phyloP scores from a whole-genome alignment of 2,329 filamentous ascomycete genomes.

The Fonsecaea pugnacius region DNA sequence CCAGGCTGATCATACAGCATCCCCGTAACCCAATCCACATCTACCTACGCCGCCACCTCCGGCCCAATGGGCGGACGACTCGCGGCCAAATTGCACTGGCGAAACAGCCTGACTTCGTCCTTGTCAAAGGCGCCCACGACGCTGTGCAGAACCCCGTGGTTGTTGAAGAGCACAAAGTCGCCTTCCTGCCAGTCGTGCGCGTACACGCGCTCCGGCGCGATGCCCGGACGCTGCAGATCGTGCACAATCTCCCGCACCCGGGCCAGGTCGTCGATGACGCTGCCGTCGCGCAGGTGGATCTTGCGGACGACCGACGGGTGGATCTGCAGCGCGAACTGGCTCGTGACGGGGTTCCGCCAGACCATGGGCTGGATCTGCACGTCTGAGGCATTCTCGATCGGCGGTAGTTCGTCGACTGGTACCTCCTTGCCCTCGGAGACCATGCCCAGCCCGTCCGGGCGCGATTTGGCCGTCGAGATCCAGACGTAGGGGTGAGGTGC shows the following conservation, averaged over 20 bases:
- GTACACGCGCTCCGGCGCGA: conserved; percentile 70
- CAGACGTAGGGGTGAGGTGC: conserved; percentile 80
- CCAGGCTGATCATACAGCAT: not conserved
- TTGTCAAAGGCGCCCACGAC: conserved; percentile 75
- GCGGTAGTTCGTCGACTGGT: conserved; percentile 62
- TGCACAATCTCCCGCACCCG: conserved; percentile 73
- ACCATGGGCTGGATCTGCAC: conserved; percentile 75
- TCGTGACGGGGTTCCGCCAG: conserved; percentile 76
- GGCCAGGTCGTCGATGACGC: conserved; percentile 69
- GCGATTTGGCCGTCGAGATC: conserved; percentile 72
- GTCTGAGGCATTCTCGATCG: conserved; percentile 63
- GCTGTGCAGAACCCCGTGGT: conserved; percentile 73
- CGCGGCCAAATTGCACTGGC: conserved; percentile 79
- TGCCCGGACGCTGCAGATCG: conserved; percentile 71
- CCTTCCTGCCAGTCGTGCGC: conserved; percentile 77
- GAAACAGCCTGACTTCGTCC: conserved; percentile 74
- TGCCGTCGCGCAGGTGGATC: conserved; percentile 69
- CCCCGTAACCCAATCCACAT: not conserved
- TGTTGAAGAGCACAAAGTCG: conserved; percentile 78
- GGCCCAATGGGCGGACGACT: conserved; percentile 62
- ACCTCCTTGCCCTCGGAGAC: conserved; percentile 70
- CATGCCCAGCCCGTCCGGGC: conserved; percentile 72
- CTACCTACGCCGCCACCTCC: conserved; percentile 11
- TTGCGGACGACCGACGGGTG: conserved; percentile 73
- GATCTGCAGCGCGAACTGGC: conserved; percentile 70